These are phyloP conservation scores for Populus hybrid DNA, from an alignment of 441 rosid genomes.

Conservation along the genomic window DNA sequence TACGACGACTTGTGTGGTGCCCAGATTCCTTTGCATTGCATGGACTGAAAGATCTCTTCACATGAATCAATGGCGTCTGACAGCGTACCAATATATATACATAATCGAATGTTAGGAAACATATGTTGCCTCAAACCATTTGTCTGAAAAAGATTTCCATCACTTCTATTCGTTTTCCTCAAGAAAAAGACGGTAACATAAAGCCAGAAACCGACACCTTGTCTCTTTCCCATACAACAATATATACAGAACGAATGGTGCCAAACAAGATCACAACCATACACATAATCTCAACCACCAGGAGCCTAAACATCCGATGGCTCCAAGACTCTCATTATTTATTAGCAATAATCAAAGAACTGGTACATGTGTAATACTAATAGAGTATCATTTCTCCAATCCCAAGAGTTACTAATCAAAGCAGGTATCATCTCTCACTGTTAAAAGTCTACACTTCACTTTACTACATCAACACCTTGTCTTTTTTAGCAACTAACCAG, in stretches of 20 bases:
- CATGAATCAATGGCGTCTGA: background rate
- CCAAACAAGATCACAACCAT: background rate
- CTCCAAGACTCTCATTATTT: background rate
- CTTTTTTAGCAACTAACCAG: background rate
- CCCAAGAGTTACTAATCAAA: too few relatives aligned
- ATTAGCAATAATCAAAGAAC: background rate
- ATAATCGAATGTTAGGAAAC: background rate
- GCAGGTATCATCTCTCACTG: background rate
- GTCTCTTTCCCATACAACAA: background rate
- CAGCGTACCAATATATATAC: background rate
- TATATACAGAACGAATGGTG: background rate
- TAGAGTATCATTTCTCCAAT: background rate
- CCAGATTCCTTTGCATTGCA: too few relatives aligned
- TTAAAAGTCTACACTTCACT: constrained; percentile 1
- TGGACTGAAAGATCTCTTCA: background rate
- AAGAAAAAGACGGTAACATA: background rate
- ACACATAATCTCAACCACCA: background rate
- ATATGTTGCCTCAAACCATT: background rate
- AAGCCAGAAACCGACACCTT: background rate
- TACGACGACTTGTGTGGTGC: too few relatives aligned
- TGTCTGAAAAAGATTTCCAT: background rate
- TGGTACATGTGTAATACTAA: background rate
- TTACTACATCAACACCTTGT: background rate
- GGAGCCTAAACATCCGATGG: constrained; percentile 9
- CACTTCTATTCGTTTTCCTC: background rate